Evolutionary conservation across 75 land plant genomes (phyloP).

Genomic region (Gnetum montanum): DNA sequence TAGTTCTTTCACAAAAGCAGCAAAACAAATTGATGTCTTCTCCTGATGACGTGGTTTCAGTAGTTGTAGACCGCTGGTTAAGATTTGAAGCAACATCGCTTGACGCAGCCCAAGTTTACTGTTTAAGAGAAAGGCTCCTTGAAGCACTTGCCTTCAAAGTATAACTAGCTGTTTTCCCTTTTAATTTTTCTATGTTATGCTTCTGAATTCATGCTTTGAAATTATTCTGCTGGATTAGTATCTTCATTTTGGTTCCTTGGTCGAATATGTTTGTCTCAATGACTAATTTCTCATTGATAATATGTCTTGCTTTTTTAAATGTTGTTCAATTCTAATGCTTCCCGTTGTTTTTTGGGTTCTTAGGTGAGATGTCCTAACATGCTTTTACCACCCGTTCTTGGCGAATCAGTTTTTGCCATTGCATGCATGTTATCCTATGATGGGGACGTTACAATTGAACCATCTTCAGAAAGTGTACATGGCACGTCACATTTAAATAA

Average conservation of each 20-base stretch:
- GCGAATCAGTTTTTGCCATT: slow-evolving; percentile 56
- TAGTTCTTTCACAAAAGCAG: slow-evolving; percentile 10
- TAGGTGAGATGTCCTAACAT: slow-evolving; percentile 51
- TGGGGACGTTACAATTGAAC: slow-evolving; percentile 16
- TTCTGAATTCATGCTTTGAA: not conserved
- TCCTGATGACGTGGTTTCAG: slow-evolving; percentile 45
- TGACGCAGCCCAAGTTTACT: slow-evolving; percentile 84
- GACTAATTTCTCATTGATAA: too few species aligned
- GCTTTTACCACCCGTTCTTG: slow-evolving; percentile 54
- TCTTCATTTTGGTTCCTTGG: not conserved
- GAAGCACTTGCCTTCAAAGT: slow-evolving; percentile 81
- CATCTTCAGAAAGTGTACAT: not conserved
- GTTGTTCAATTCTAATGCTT: too few species aligned
- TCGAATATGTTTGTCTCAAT: not conserved
- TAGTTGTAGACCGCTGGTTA: slow-evolving; percentile 82
- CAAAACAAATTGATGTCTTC: slow-evolving; percentile 41
- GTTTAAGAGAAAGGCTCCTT: slow-evolving; percentile 66
- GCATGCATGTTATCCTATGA: slow-evolving; percentile 79
- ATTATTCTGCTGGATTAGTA: not conserved
- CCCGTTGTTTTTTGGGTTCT: too few species aligned
- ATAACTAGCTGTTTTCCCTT: slow-evolving; percentile 5
- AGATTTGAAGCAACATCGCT: slow-evolving; percentile 65
- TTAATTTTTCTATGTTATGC: not conserved
- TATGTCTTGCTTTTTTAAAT: too few species aligned
- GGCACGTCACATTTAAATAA: not conserved